Conservation (phyloP, 129 eudicot genomes). For the Ambrosia trifida region DNA sequence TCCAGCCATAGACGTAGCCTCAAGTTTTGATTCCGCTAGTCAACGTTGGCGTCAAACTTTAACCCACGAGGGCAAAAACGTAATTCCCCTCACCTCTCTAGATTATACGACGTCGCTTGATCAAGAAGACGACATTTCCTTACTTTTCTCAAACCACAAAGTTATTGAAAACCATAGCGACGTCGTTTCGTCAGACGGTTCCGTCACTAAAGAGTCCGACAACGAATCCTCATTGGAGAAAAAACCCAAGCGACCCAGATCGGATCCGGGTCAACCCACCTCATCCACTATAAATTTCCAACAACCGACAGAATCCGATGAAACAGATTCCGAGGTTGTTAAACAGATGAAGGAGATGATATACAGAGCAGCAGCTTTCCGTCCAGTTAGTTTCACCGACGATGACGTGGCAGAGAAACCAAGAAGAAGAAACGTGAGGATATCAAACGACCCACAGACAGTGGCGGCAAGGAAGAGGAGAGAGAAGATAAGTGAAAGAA, state of each 20-base stretch:
- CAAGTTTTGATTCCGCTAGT: constrained; percentile 16
- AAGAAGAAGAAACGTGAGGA: constrained; percentile 70
- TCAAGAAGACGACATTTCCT: constrained; percentile 50
- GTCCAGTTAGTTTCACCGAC: constrained; percentile 73
- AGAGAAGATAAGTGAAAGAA: constrained; percentile 78
- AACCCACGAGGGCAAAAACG: constrained; percentile 18
- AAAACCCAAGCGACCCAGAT: constrained; percentile 45
- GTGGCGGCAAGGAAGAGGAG: constrained; percentile 94
- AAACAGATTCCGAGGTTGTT: constrained; percentile 79
- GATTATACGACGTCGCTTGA: constrained; percentile 21
- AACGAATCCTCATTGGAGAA: constrained; percentile 26
- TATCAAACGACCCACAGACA: constrained; percentile 90
- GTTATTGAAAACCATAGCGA: too few relatives aligned
- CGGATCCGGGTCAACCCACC: constrained; percentile 33
- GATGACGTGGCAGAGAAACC: constrained; percentile 63
- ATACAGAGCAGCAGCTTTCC: constrained; percentile 84
- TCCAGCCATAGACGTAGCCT: too few relatives aligned
- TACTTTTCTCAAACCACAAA: constrained; percentile 50
- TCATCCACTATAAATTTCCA: constrained; percentile 81
- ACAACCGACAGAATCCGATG: constrained; percentile 48
- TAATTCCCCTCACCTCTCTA: background rate
- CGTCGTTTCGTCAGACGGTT: constrained; percentile 36
- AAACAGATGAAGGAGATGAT: constrained; percentile 96
- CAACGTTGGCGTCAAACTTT: constrained; percentile 26
- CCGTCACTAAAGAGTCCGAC: constrained; percentile 29